A percentile compares a stretch with the other conserved stretches of the same genome.
These are phyloP conservation scores for Agaricus bisporus DNA, from an alignment of 768 basidiomycete species.

Conservation along the genomic window DNA sequence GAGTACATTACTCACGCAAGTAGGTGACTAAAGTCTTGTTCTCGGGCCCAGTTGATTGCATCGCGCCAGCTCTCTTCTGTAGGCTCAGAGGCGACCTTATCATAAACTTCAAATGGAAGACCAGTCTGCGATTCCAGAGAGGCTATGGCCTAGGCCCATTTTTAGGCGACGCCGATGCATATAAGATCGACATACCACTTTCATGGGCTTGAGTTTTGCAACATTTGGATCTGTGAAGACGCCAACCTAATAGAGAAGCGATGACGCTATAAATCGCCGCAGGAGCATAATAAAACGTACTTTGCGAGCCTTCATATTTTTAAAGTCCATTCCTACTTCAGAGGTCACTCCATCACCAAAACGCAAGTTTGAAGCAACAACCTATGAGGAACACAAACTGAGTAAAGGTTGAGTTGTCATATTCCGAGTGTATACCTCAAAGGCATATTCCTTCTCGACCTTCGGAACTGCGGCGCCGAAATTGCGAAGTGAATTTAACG, in stretches of 20 bases:
- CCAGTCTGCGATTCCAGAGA: slow-evolving; percentile 74
- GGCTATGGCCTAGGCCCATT: slow-evolving; percentile 51
- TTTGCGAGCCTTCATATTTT: slow-evolving; percentile 89
- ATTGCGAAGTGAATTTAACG: slow-evolving; percentile 58
- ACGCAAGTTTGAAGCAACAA: slow-evolving; percentile 81
- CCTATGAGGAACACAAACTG: slow-evolving; percentile 29
- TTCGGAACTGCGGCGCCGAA: slow-evolving; percentile 73
- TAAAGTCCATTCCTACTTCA: slow-evolving; percentile 91
- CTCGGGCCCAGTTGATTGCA: slow-evolving; percentile 83
- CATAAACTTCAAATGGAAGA: slow-evolving; percentile 77
- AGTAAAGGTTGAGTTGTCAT: neutral
- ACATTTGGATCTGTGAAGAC: slow-evolving; percentile 92
- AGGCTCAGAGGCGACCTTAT: slow-evolving; percentile 81
- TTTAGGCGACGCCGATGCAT: neutral
- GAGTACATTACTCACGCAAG: slow-evolving; percentile 54
- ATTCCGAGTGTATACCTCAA: slow-evolving; percentile 49
- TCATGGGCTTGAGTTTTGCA: slow-evolving; percentile 75
- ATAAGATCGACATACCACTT: slow-evolving; percentile 41
- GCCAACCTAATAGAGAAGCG: slow-evolving; percentile 59
- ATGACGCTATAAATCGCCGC: neutral
- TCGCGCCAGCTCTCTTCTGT: slow-evolving; percentile 86
- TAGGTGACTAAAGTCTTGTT: slow-evolving; percentile 90
- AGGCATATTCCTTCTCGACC: slow-evolving; percentile 85
- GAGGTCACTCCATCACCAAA: slow-evolving; percentile 88
- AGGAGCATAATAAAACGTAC: slow-evolving; percentile 27